Conservation (phyloP, 2,329 filamentous ascomycete genomes). For the Microdochium nivale region DNA sequence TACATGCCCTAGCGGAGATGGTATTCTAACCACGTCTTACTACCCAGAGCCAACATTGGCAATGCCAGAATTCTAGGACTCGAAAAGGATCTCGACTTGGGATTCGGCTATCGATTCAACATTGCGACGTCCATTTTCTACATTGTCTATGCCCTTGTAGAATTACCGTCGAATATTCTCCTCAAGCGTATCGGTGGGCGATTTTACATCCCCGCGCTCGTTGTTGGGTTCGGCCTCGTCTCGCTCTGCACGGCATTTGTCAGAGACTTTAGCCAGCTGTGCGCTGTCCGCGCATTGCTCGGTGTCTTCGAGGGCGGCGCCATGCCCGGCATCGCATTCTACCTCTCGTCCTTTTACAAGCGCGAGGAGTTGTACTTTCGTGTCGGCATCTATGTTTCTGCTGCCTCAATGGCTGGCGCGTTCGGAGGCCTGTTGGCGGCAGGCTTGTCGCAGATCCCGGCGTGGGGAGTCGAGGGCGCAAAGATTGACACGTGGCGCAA, state of each 20-base stretch:
- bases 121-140: constrained; percentile 51
- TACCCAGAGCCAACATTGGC: constrained; percentile 33
- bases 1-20: neutral
- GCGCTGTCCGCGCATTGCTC: constrained; percentile 37
- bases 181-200: constrained; percentile 44
- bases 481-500: constrained; percentile 44
- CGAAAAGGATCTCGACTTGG: constrained; percentile 35
- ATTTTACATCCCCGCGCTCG: constrained; percentile 43
- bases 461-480: constrained; percentile 35
- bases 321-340: constrained; percentile 49
- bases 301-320: constrained; percentile 49
- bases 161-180: constrained; percentile 43
- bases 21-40: constrained; percentile 3
- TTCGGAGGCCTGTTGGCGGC: constrained; percentile 49
- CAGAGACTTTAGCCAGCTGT: constrained; percentile 33
- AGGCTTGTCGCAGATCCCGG: constrained; percentile 39
- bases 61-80: constrained; percentile 49
- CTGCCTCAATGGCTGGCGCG: constrained; percentile 45
- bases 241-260: constrained; percentile 47
- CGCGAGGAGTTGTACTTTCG: constrained; percentile 46
- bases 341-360: constrained; percentile 47
- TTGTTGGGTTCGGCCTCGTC: constrained; percentile 46
- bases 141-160: constrained; percentile 45
- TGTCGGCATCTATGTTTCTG: constrained; percentile 46
- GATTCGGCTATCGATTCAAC: constrained; percentile 40